Evolutionary conservation across 768 basidiomycete species (phyloP), one percentile per base, ranked within the genome.

Genomic region (Mycena metata): DNA sequence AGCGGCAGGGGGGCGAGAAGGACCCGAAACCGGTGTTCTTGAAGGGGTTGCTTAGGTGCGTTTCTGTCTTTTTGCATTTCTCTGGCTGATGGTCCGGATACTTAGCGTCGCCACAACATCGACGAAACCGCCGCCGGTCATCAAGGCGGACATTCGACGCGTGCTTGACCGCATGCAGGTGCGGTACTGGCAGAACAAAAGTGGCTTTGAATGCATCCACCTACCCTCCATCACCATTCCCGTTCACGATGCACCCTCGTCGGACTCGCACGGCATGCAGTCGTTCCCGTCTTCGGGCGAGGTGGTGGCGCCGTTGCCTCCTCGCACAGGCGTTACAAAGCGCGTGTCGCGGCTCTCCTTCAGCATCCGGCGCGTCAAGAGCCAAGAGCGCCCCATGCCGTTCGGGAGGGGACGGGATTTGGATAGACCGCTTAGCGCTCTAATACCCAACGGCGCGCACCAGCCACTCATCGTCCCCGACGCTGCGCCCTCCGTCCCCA

Each of bases 141-240:
- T 99, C 80, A 93, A 95, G 79, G 81, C 85, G 64, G 97, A 99
- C 79, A 91, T 99, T 70, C 85, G 87, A 55, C 87, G 88, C 15
- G 96, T 98, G 2, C 86, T 99, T 43, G 94, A 96, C 74, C 89
- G 96, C 52, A 95, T 99, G 90, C 96, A 96, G 70, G 93, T 99
- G 36, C 95, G 96, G 78, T 96, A 98, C 77, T 88, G 95, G 45
- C 93, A 96, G 78, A 95, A 89, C 72, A 94, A 91, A 80, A 84
- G 89, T 64, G 98, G 97, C 3, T 99, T 95, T 77, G 97, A 99
- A 78, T 99, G 98, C 81, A 93, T 97, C 24, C 96, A 99, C 77
- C 80, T 94, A 35, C 97, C 97, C 0, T 96, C 95, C 33, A 98
- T 99, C 78, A 96, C 98, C 76, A 80, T 98, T 12, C 85, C 91